Evolutionary conservation across 768 basidiomycete genomes (phyloP).

Genomic region (Kwoniella newhampshirensis): DNA sequence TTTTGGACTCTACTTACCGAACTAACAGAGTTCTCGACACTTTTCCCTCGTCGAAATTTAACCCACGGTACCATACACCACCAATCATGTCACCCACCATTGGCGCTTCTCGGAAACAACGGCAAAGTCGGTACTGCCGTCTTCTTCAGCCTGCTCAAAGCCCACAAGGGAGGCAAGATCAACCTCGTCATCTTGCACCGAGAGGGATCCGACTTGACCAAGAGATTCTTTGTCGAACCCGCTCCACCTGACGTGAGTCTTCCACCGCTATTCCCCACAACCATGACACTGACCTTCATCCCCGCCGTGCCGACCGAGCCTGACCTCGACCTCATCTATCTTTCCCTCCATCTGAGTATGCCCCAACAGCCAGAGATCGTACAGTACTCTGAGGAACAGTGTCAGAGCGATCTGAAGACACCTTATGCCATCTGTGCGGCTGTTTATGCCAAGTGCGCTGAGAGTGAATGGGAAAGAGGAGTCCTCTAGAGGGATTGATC

Average conservation of each 20-base stretch:
- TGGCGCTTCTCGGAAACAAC: background rate
- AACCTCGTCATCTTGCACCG: background rate
- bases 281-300: too few relatives aligned
- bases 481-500: constrained; percentile 6
- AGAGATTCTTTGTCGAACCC: background rate
- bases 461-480: constrained; percentile 1
- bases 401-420: background rate
- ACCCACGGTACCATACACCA: too few relatives aligned
- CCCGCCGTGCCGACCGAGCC: too few relatives aligned
- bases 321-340: too few relatives aligned
- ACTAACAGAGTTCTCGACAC: background rate
- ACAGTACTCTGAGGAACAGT: constrained; percentile 4
- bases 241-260: background rate
- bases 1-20: background rate
- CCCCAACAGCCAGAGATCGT: constrained; percentile 11
- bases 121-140: background rate
- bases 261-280: background rate
- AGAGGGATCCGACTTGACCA: background rate
- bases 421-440: constrained; percentile 3
- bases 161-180: background rate
- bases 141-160: background rate
- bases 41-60: background rate
- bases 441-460: constrained; percentile 3
- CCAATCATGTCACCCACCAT: background rate
- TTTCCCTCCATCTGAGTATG: too few relatives aligned